Evolutionary conservation across 805 yeast genomes (phyloP).

Genomic region (Candida suzukii): DNA sequence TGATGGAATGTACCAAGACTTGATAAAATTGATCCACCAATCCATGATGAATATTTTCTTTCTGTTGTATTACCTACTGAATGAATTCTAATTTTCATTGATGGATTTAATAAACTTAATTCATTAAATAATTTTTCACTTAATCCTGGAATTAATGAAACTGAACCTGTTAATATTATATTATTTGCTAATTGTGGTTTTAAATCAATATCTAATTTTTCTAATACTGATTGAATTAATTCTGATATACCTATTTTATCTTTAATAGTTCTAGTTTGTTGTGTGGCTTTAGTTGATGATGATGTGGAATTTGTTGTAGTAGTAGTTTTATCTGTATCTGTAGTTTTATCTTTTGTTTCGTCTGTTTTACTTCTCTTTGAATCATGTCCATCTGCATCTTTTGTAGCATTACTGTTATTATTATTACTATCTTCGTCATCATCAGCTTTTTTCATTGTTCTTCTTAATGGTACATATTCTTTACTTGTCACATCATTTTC

Average conservation of each 20-base stretch:
- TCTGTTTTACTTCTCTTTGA: conserved; percentile 11
- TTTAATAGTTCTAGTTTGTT: conserved; percentile 1
- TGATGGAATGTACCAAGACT: conserved; percentile 93
- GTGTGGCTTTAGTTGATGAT: too few species aligned
- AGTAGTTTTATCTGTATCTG: conserved; percentile 1
- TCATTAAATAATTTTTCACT: conserved; percentile 72
- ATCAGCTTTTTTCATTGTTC: conserved; percentile 37
- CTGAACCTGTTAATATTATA: conserved; percentile 80
- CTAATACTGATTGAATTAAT: conserved; percentile 48
- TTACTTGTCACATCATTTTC: conserved; percentile 31
- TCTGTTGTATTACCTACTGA: conserved; percentile 75
- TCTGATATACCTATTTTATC: conserved; percentile 42
- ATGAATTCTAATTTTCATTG: conserved; percentile 76
- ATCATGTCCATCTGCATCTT: conserved; percentile 22
- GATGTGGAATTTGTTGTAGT: too few species aligned
- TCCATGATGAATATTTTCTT: conserved; percentile 78
- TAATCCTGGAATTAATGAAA: conserved; percentile 73
- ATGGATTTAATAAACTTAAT: conserved; percentile 64
- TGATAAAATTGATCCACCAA: conserved; percentile 85
- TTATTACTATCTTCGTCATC: conserved; percentile 10
- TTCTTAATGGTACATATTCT: conserved; percentile 69
- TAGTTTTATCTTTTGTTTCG: too few species aligned
- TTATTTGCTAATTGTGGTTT: conserved; percentile 85
- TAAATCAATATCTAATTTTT: conserved; percentile 68
- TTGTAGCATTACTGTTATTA: background rate